Evolutionary conservation across 768 basidiomycete species (phyloP), one percentile per base, ranked within the genome.

Genomic region (Rhodosporidiobolus odoratus): DNA sequence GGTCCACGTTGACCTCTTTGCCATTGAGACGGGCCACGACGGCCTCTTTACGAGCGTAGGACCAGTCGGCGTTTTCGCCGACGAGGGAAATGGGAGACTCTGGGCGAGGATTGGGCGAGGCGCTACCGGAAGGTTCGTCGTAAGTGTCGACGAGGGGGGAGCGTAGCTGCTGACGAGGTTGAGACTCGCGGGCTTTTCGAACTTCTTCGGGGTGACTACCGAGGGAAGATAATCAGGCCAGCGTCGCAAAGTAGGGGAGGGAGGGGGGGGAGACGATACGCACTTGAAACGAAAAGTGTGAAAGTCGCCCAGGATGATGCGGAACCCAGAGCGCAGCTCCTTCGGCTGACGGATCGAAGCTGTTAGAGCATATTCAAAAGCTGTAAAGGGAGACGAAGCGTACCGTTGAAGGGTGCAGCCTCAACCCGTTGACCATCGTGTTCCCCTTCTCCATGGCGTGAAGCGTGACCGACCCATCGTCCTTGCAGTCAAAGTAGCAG

Each of bases 251-350:
- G 35, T 4, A 3, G 37, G 23, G 40, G 38, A 41, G 7, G n/a
- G 25, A 17, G n/a, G 12, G n/a, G 40, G 35, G 12, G 3, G 27
- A 54, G n/a, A n/a, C n/a, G n/a, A n/a, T n/a, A n/a, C 75, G 32
- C 58, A 74, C 73, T 81, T 98, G 81, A 96, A 98, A 25, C 96
- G 86, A 80, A 99, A 99, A 65, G 98, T 93, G 81, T 99, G 96
- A 73, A 92, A 88, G 75, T 97, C 94, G 63, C 95, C 95, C 60
- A 99, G 85, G 79, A 99, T 99, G 77, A 99, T 91, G 38, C 96
- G 90, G 79, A 89, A 98, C 43, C 96, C 96, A 63, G 94, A 93
- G 45, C 89, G 87, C 56, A 99, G 85, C 81, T 91, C 92, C 79
- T 90, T 86, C 19, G 88, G 84, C 89, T 71, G 45, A 9, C 10